Base-by-base conservation (phyloP, 2,329 filamentous ascomycete species). In the Myriosclerotinia duriaeana region DNA sequence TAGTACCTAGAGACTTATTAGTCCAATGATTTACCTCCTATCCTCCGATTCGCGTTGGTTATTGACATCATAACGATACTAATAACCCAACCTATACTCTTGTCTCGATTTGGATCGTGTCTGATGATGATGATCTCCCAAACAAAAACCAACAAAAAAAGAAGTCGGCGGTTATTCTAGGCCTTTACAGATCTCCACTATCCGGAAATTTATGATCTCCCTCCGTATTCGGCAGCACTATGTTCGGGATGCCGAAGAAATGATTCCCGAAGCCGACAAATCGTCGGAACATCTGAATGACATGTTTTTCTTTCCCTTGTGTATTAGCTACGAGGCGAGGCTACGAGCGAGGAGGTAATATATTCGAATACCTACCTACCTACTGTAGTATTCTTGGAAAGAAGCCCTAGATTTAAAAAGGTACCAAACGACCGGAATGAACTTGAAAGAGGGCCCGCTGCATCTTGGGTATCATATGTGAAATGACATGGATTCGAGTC, bases 221-320 rank as follows among this genome's bases (percentile, higher is more conserved):
- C 38, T 44, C 53, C 34, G 53, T n/a, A 22, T 20, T 52, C 55
- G 64, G 64, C 34, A 53, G 38, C 14, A 12, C 26, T 54, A 40
- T 53, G 5, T 14, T 66, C 64, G 64, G 64, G 38, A 61, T 66
- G 55, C 64, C 64, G 64, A 66, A 53, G 48, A 4, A 53, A 20
- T 40, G 22, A 5, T 34, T 22, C 34, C 52, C 44, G 55, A 61
- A 66, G 64, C 64, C 64, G 64, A 61, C 40, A 11, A 54, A 42
- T 34, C 7, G 6, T 22, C n/a, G 44, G 48, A 30, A 54, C 40
- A 50, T 48, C 38, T 48, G 8, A 58, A 26, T 42, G 61, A 42
- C 53, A 46, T 56, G 52, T 22, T 59, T 40, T 50, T 40, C 61
- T 58, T 36, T 34, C 44, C 17, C 26, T 59, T 42, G 36, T 63